Base-by-base conservation (phyloP, 805 yeast genomes). In the Candida piceae region DNA sequence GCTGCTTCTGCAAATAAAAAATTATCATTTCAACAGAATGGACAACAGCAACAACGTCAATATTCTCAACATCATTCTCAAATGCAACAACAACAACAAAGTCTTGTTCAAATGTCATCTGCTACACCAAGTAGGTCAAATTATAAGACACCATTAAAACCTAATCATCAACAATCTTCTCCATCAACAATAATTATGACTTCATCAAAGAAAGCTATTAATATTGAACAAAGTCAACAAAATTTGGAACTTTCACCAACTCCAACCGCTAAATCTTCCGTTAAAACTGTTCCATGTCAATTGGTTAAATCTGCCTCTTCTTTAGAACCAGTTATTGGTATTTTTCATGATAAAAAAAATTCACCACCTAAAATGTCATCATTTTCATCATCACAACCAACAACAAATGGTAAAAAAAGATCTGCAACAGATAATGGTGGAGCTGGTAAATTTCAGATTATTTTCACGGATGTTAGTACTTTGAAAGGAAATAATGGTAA, bases 371-470 rank as follows among this genome's bases (percentile, higher is more conserved):
- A 32, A 28, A 36, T 40, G 37, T 25, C 47, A 16, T 30, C 33
- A 10, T 36, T 42, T 29, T 16, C 39, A 13, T 13, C 43, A 29
- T 17, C 34, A 17, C 13, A 19, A 19, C 17, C 29, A 15, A 15
- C 33, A 10, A 6, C 38, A 4, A 35, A 34, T 22, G 29, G 31
- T 10, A 36, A 35, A 35, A 44, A 40, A 24, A 32, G 49, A 13
- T 12, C 37, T 6, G 39, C 31, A 6, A 17, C 30, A 15, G 44
- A 60, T 10, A 20, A 20, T 20, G 22, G 22, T 7, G 67, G 68
- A 11, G 59, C 66, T 61, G 65, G 65, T 46, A 66, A 66, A 49
- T 69, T 69, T 47, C 74, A 70, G 49, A 68, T 69, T 40, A 69
- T 69, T 3, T 61, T 69, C 35, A 57, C 72, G 4, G 74, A 69